A percentile compares a stretch with the other conserved stretches of the same genome.
These are phyloP conservation scores for Syncephalastrum monosporum DNA, from an alignment of 371 early-diverging fungal species.

Conservation along the genomic window DNA sequence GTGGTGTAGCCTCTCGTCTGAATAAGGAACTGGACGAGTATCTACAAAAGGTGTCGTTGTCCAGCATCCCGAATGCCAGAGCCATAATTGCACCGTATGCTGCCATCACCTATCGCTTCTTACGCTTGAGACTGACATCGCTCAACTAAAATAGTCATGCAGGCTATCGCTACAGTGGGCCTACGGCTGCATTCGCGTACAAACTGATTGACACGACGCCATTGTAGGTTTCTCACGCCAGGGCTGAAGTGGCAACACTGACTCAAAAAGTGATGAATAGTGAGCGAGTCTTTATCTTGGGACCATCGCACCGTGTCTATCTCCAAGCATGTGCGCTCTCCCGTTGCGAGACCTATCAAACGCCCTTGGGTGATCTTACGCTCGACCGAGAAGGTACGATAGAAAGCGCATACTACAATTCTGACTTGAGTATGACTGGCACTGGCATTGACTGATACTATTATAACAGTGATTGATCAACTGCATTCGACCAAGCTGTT, in stretches of 20 bases:
- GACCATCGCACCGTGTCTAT: conserved; percentile 91
- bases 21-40: conserved; percentile 53
- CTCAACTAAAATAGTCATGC: conserved; percentile 70
- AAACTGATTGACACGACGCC: conserved; percentile 58
- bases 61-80: conserved; percentile 57
- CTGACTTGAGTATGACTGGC: background rate
- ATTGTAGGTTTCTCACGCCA: conserved; percentile 46
- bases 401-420: too few relatives aligned
- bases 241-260: background rate
- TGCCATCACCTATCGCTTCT: background rate
- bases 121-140: background rate
- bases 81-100: conserved; percentile 87
- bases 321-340: conserved; percentile 80
- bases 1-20: conserved; percentile 21
- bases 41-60: conserved; percentile 46
- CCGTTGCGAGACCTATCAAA: conserved; percentile 67
- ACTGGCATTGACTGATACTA: too few relatives aligned
- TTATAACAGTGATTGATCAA: conserved; percentile 50
- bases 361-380: conserved; percentile 81
- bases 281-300: conserved; percentile 85
- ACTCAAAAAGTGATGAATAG: conserved; percentile 26
- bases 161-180: conserved; percentile 87
- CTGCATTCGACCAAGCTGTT: conserved; percentile 69
- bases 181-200: conserved; percentile 88
- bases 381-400: conserved; percentile 63